Conservation (phyloP, 352 stramenopile species). For the Peronospora destructor region DNA sequence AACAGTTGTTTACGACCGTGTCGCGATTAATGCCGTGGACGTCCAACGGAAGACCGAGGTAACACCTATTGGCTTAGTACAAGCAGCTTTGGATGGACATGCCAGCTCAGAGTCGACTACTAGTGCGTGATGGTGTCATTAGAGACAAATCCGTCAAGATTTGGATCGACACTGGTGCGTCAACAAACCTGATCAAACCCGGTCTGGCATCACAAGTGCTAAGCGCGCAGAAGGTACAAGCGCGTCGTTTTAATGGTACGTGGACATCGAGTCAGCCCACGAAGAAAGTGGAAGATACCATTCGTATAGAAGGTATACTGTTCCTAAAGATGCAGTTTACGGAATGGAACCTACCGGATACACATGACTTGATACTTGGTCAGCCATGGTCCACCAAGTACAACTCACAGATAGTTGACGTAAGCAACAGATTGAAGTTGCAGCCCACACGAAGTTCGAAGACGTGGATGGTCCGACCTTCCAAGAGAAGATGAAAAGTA, state of each 20-base stretch:
- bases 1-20: not conserved
- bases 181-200: constrained; percentile 1
- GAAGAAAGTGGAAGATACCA: constrained; percentile 8
- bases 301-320: constrained; percentile 9
- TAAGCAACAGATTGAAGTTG: constrained; percentile 5
- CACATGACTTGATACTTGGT: constrained; percentile 15
- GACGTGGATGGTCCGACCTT: constrained; percentile 9
- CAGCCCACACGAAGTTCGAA: not conserved
- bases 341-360: constrained; percentile 7
- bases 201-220: not conserved
- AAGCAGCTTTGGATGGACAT: not conserved
- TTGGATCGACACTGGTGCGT: not conserved
- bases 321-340: constrained; percentile 9
- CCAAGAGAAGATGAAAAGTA: not conserved
- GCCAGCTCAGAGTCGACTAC: not conserved
- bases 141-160: too few species aligned
- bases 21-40: not conserved
- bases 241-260: constrained; percentile 5
- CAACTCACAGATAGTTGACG: constrained; percentile 7
- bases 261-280: constrained; percentile 4
- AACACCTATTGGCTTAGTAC: not conserved
- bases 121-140: not conserved
- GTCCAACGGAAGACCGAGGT: not conserved
- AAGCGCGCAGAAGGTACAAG: not conserved
- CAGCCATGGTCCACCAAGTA: constrained; percentile 14